phyloP scores from a whole-genome alignment of 148 eudicot genomes.

The Amaranthus cruentus region DNA sequence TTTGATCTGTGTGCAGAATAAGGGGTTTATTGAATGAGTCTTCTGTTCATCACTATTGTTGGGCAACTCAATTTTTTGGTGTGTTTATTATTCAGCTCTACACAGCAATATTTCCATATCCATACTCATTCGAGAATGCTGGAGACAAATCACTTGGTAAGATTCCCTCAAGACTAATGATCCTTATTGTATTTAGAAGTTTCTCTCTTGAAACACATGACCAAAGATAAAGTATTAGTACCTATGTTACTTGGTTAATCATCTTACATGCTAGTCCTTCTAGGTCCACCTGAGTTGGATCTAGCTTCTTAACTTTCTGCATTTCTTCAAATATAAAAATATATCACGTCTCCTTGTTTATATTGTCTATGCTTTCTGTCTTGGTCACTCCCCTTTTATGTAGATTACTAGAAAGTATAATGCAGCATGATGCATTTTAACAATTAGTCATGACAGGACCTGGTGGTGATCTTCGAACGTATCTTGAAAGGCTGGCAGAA shows the following conservation, averaged over 20 bases:
- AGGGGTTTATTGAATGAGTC: background rate
- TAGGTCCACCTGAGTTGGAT: background rate
- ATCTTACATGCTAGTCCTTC: background rate
- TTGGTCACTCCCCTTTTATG: background rate
- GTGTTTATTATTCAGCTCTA: conserved; percentile 37
- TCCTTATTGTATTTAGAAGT: background rate
- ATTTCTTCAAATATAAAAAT: background rate
- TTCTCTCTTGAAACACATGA: background rate
- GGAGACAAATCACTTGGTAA: conserved; percentile 63
- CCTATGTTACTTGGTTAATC: background rate
- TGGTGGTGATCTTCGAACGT: conserved; percentile 53
- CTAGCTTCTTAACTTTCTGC: background rate
- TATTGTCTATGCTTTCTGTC: background rate
- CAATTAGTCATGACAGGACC: conserved; percentile 40
- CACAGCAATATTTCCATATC: conserved; percentile 68
- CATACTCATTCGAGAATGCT: conserved; percentile 38
- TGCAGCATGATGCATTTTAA: background rate
- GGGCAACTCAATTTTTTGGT: background rate
- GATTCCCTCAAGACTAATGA: conserved; percentile 12
- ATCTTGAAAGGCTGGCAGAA: conserved; percentile 52
- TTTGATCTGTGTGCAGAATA: background rate
- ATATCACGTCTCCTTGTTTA: background rate
- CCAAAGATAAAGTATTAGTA: background rate
- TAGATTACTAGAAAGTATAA: background rate
- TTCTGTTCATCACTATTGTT: background rate